These are phyloP conservation scores for Lumnitzera racemosa DNA, from an alignment of 345 rosid genomes.

Conservation along the genomic window DNA sequence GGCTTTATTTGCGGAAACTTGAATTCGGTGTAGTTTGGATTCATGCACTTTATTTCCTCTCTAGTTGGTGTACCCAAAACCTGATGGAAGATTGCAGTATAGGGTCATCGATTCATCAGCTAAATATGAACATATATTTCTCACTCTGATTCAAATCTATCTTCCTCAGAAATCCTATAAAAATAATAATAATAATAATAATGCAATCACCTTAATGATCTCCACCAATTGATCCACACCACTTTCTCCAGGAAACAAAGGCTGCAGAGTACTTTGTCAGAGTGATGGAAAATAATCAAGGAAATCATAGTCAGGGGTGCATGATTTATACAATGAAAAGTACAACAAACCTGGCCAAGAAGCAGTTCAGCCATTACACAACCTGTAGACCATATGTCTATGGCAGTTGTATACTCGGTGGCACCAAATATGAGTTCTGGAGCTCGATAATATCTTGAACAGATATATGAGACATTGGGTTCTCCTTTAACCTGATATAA, in stretches of 20 bases:
- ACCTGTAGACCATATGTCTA: constrained; percentile 97
- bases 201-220: constrained; percentile 74
- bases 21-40: constrained; percentile 87
- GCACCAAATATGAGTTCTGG: constrained; percentile 98
- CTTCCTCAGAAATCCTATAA: not conserved
- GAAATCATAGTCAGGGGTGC: constrained; percentile 2
- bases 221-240: constrained; percentile 97
- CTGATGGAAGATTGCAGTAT: constrained; percentile 24
- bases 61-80: constrained; percentile 95
- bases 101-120: not conserved
- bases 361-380: constrained; percentile 97
- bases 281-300: not conserved
- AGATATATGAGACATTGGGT: constrained; percentile 89
- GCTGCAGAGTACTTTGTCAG: constrained; percentile 38
- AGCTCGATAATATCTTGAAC: constrained; percentile 94
- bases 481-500: constrained; percentile 68
- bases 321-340: not conserved
- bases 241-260: constrained; percentile 95
- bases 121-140: too few relatives aligned
- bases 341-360: constrained; percentile 64
- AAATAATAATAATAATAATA: not conserved
- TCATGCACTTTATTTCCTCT: constrained; percentile 99
- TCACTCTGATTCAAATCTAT: too few relatives aligned
- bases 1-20: constrained; percentile 94
- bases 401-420: constrained; percentile 90